Conservation (phyloP, 2,329 filamentous ascomycete species). For the Colletotrichum spaethianum region DNA sequence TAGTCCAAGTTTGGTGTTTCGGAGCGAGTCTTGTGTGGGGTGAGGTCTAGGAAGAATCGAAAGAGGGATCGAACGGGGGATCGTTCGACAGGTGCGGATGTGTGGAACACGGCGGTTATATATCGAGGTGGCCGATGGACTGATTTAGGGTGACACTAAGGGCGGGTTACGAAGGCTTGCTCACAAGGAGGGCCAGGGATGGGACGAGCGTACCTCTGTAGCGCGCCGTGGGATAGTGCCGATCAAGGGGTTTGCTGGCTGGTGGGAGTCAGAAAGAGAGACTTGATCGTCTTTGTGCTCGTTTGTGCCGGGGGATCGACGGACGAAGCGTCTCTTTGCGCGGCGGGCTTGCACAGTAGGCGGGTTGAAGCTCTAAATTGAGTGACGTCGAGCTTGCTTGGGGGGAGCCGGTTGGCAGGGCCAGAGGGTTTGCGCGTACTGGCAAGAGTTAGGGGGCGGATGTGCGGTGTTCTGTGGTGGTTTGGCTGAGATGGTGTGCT, state of each 20-base stretch:
- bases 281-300: constrained; percentile 31
- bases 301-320: constrained; percentile 37
- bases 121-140: constrained; percentile 39
- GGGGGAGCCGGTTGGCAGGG: constrained; percentile 11
- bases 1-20: constrained; percentile 29
- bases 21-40: constrained; percentile 32
- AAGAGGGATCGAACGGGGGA: constrained; percentile 40
- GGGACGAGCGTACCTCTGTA: constrained; percentile 37
- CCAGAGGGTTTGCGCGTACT: constrained; percentile 29
- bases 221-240: constrained; percentile 34
- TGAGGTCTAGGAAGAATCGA: constrained; percentile 39
- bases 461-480: constrained; percentile 21
- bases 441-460: neutral
- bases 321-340: constrained; percentile 25
- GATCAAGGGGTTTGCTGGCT: constrained; percentile 42
- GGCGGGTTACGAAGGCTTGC: constrained; percentile 36
- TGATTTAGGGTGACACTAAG: constrained; percentile 39
- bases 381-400: constrained; percentile 34
- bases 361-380: constrained; percentile 38
- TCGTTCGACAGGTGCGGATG: constrained; percentile 35
- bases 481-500: constrained; percentile 34
- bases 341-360: constrained; percentile 30
- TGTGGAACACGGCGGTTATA: constrained; percentile 37
- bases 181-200: constrained; percentile 35
- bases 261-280: constrained; percentile 25